Base-by-base conservation (phyloP, 768 basidiomycete species). In the Porphyrellus cyaneotinctus region DNA sequence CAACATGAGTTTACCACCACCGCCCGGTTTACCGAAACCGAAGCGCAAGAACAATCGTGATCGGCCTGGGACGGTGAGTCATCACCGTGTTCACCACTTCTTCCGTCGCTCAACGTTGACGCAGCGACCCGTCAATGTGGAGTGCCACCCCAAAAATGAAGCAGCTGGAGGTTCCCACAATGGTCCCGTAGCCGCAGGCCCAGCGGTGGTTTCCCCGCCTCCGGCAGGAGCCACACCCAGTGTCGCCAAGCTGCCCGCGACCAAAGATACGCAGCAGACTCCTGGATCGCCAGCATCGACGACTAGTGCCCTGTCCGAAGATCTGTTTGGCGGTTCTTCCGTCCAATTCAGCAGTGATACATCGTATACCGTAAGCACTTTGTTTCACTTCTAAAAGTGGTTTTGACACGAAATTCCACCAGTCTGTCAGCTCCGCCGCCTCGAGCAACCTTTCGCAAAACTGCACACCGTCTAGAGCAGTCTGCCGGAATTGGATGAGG, bases 351-450 rank as follows among this genome's bases (percentile, higher is more conserved):
- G 32, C 9, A 61, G 62, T 10, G 58, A 62, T 31, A 65, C 64
- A 2, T 53, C 65, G 2, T 57, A 52, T 38, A 65, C 60, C 10
- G 64, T 65, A 51, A 24, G 60, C 38, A 15, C 10, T 4, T 17
- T 39, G 12, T 20, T 42, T 9, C n/a, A 0, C 7, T 1, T 14
- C 11, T 3, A 15, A 14, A 9, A 13, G 14, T 43, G 3, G 24
- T 43, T 39, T 42, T 52, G 22, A 65, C 23, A 8, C 6, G 17
- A 30, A 22, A 4, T 20, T 20, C 1, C 9, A 4, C 18, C n/a
- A 65, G 64, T 67, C 64, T 20, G 51, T 65, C 7, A 54, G 50
- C 10, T 56, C 64, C 10, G 43, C 39, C 3, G 4, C 20, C 2
- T 64, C 64, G 4, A 47, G 18, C 5, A 51, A 24, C n/a, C 12